Conservation (phyloP, 768 basidiomycete species). For the Lentinula aciculospora region DNA sequence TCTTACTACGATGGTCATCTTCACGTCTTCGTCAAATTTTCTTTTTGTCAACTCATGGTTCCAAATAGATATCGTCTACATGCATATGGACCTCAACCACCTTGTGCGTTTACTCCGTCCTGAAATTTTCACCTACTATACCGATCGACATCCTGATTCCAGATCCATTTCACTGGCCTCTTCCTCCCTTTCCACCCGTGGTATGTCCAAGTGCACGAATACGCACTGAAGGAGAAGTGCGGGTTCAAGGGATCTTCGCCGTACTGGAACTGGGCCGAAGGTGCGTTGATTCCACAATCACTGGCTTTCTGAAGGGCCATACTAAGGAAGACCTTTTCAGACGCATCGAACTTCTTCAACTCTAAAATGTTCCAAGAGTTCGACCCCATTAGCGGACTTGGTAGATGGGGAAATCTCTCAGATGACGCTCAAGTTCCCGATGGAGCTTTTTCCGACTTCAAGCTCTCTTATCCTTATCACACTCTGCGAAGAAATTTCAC, state of each 20-base stretch:
- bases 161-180: constrained; percentile 17
- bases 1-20: constrained; percentile 16
- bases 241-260: constrained; percentile 14
- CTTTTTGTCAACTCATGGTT: neutral
- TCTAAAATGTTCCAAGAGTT: constrained; percentile 15
- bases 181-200: constrained; percentile 20
- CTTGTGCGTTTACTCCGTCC: neutral
- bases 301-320: neutral
- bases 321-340: neutral
- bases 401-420: constrained; percentile 15
- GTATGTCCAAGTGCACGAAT: constrained; percentile 14
- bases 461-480: constrained; percentile 26
- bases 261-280: constrained; percentile 20
- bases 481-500: constrained; percentile 25
- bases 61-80: constrained; percentile 13
- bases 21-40: neutral
- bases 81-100: constrained; percentile 14
- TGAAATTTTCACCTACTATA: neutral
- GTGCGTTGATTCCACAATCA: constrained; percentile 3
- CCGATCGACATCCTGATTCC: neutral
- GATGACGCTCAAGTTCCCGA: constrained; percentile 13
- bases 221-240: constrained; percentile 11
- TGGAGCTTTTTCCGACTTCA: constrained; percentile 21
- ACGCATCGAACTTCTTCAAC: constrained; percentile 10
- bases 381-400: constrained; percentile 13